Percentiles rank a stretch among this genome's conserved stretches.
These are phyloP conservation scores for Cinchona pubescens DNA, from an alignment of 257 asterid genomes.

Conservation along the genomic window DNA sequence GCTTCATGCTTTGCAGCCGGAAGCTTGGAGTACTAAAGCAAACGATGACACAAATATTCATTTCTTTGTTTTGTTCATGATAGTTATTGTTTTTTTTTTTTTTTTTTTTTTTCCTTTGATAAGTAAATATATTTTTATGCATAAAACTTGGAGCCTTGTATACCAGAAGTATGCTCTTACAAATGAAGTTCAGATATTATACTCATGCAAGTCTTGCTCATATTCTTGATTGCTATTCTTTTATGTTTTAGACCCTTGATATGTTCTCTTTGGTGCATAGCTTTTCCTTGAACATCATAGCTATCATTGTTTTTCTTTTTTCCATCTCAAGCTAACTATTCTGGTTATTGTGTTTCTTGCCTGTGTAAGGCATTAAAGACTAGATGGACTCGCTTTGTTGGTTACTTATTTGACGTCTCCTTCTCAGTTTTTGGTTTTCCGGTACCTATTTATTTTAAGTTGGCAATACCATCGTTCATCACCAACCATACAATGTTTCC, in stretches of 20 bases:
- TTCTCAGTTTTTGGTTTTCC: neutral
- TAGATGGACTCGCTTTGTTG: neutral
- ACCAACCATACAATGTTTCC: slow-evolving; percentile 72
- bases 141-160: too few species aligned
- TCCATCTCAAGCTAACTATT: neutral
- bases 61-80: neutral
- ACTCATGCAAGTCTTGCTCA: too few species aligned
- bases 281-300: neutral
- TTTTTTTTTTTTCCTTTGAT: too few species aligned
- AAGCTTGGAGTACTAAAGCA: neutral
- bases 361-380: neutral
- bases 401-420: neutral
- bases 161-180: too few species aligned
- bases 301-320: neutral
- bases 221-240: neutral
- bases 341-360: neutral
- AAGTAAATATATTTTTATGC: too few species aligned
- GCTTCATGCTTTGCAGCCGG: neutral
- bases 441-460: slow-evolving; percentile 38
- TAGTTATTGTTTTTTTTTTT: too few species aligned
- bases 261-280: neutral
- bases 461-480: slow-evolving; percentile 85
- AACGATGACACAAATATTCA: neutral
- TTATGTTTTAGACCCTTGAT: neutral
- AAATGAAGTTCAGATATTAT: too few species aligned